Evolutionary conservation across 768 basidiomycete genomes (phyloP).

Genomic region (Calocera cornea): DNA sequence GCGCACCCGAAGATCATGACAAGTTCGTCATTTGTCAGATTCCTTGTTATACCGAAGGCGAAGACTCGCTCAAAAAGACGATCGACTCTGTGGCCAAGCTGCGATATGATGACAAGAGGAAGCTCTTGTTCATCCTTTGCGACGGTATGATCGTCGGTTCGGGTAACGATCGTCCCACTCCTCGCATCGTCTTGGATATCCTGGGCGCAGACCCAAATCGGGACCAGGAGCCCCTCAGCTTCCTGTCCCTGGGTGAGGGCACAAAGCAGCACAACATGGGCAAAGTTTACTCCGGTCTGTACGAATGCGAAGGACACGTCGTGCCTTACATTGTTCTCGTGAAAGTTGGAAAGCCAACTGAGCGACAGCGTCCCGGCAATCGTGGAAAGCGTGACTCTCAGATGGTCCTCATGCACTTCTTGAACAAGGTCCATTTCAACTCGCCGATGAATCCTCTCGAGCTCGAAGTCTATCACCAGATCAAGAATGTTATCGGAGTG

Average conservation of each 20-base stretch:
- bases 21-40: slow-evolving; percentile 97
- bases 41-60: slow-evolving; percentile 96
- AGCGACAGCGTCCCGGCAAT: slow-evolving; percentile 87
- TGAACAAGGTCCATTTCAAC: slow-evolving; percentile 98
- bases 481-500: slow-evolving; percentile 99
- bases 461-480: slow-evolving; percentile 97
- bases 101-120: slow-evolving; percentile 97
- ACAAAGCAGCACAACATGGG: slow-evolving; percentile 96
- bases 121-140: slow-evolving; percentile 82
- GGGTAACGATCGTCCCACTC: slow-evolving; percentile 91
- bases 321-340: slow-evolving; percentile 87
- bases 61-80: slow-evolving; percentile 65
- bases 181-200: slow-evolving; percentile 91
- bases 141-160: slow-evolving; percentile 98
- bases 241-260: slow-evolving; percentile 86
- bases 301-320: slow-evolving; percentile 87
- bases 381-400: slow-evolving; percentile 97
- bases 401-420: slow-evolving; percentile 90
- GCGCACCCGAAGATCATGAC: slow-evolving; percentile 88
- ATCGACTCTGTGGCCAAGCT: slow-evolving; percentile 89
- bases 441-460: slow-evolving; percentile 93
- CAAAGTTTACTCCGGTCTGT: slow-evolving; percentile 91
- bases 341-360: slow-evolving; percentile 91
- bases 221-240: slow-evolving; percentile 90
- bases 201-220: slow-evolving; percentile 85